phyloP scores from a whole-genome alignment of 1,284 basidiomycete species.

The Mixia osmundae region DNA sequence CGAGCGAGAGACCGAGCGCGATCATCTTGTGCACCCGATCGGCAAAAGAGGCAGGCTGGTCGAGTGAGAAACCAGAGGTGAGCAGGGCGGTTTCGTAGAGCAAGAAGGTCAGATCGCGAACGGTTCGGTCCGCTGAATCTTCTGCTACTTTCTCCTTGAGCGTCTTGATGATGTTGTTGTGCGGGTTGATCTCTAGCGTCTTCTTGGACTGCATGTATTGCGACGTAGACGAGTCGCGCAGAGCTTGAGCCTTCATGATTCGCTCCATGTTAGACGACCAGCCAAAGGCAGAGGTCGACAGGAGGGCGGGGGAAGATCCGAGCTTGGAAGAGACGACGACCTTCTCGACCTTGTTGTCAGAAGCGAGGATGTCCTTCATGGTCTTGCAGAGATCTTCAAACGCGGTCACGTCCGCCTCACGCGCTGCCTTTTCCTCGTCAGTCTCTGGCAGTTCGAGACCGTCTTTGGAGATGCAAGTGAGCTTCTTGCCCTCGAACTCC shows the following conservation, averaged over 20 bases:
- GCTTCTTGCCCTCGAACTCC: slow-evolving; percentile 97
- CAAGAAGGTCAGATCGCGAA: slow-evolving; percentile 82
- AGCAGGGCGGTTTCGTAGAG: slow-evolving; percentile 88
- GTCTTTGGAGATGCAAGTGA: slow-evolving; percentile 95
- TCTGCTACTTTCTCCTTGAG: slow-evolving; percentile 80
- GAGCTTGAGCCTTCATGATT: slow-evolving; percentile 99
- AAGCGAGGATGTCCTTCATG: slow-evolving; percentile 95
- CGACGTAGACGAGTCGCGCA: slow-evolving; percentile 95
- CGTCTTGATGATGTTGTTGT: slow-evolving; percentile 87
- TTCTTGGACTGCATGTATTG: slow-evolving; percentile 96
- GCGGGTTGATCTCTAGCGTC: slow-evolving; percentile 93
- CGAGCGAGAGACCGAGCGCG: slow-evolving; percentile 35
- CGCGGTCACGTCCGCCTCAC: slow-evolving; percentile 66
- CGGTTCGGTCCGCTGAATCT: slow-evolving; percentile 97
- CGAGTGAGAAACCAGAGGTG: slow-evolving; percentile 52
- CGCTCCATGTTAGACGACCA: slow-evolving; percentile 98
- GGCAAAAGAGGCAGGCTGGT: slow-evolving; percentile 84
- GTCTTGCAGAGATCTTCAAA: slow-evolving; percentile 76
- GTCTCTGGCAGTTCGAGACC: slow-evolving; percentile 98
- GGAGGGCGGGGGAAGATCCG: slow-evolving; percentile 80
- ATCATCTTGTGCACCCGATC: slow-evolving; percentile 97
- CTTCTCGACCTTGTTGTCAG: slow-evolving; percentile 99
- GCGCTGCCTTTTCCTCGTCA: slow-evolving; percentile 80
- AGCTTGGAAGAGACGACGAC: slow-evolving; percentile 96
- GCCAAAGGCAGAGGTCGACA: slow-evolving; percentile 95